Percentiles rank a stretch among this genome's conserved stretches.
These are phyloP conservation scores for Amaranthus tricolor DNA, from an alignment of 179 eudicot species.

Conservation along the genomic window DNA sequence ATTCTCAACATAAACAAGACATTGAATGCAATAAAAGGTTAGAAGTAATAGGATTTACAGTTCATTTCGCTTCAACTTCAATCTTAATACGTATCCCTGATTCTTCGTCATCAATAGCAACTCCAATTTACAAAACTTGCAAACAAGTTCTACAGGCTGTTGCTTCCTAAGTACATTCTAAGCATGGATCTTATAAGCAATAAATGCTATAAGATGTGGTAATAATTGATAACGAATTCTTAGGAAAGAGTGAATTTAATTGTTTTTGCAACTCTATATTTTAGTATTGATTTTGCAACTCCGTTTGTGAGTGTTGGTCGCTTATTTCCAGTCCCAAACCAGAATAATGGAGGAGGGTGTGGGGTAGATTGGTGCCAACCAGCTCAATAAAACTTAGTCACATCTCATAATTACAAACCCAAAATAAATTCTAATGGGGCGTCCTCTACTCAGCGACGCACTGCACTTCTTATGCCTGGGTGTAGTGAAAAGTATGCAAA, in stretches of 20 bases:
- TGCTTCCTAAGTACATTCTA: no score
- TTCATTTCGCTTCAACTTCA: neutral
- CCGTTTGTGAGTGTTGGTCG: no score
- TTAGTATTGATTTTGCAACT: neutral
- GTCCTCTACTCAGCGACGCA: no score
- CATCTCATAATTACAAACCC: no score
- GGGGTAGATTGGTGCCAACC: no score
- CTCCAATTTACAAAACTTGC: neutral
- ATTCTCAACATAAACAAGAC: conserved; percentile 1
- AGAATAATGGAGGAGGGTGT: no score
- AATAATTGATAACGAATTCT: neutral
- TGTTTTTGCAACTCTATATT: neutral
- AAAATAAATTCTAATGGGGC: no score
- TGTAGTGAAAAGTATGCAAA: no score
- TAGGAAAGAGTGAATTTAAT: neutral
- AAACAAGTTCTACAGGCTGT: neutral
- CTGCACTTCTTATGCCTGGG: no score
- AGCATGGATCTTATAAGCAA: neutral
- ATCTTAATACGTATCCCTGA: neutral
- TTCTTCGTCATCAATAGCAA: neutral
- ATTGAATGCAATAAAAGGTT: neutral
- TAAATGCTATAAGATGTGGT: neutral
- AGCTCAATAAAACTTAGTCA: no score
- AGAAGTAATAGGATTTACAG: neutral
- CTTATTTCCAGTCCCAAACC: no score